Percentiles rank a stretch among this genome's conserved stretches.
Evolutionary conservation across 345 rosid genomes (phyloP).

Genomic region (Lepidium sativum): DNA sequence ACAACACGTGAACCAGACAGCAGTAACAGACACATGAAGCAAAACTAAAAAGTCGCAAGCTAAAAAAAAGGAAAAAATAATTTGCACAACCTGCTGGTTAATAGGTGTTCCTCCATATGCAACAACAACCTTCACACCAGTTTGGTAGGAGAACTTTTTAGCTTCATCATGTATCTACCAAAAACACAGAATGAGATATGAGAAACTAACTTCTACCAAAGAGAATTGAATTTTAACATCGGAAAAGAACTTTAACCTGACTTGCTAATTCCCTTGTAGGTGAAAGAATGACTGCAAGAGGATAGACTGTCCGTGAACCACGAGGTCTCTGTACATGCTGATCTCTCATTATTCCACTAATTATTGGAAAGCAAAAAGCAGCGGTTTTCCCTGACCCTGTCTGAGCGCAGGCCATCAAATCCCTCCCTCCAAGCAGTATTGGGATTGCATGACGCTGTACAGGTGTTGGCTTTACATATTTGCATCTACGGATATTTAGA

Average conservation of each 20-base stretch:
- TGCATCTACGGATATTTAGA: slow-evolving; percentile 77
- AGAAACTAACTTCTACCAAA: slow-evolving; percentile 2
- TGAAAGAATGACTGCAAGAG: slow-evolving; percentile 91
- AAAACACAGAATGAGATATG: neutral
- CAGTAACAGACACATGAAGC: neutral
- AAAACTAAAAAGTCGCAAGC: neutral
- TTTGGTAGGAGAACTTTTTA: slow-evolving; percentile 88
- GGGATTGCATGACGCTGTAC: slow-evolving; percentile 94
- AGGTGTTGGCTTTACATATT: slow-evolving; percentile 95
- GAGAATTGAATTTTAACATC: neutral
- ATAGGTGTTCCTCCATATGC: slow-evolving; percentile 99
- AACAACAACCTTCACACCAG: slow-evolving; percentile 96
- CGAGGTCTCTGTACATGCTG: slow-evolving; percentile 70
- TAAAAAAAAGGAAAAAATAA: neutral
- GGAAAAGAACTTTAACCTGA: slow-evolving; percentile 53
- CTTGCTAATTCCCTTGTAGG: slow-evolving; percentile 94
- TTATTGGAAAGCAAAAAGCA: slow-evolving; percentile 94
- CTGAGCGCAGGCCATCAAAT: slow-evolving; percentile 99
- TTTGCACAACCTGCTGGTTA: slow-evolving; percentile 56
- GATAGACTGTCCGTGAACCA: slow-evolving; percentile 75
- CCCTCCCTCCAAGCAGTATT: slow-evolving; percentile 71
- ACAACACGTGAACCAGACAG: neutral
- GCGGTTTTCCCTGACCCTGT: slow-evolving; percentile 99
- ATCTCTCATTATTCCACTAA: slow-evolving; percentile 81
- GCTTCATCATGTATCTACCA: slow-evolving; percentile 98